Conservation (phyloP, 495 filamentous ascomycete genomes). For the Penicillium alfredii region DNA sequence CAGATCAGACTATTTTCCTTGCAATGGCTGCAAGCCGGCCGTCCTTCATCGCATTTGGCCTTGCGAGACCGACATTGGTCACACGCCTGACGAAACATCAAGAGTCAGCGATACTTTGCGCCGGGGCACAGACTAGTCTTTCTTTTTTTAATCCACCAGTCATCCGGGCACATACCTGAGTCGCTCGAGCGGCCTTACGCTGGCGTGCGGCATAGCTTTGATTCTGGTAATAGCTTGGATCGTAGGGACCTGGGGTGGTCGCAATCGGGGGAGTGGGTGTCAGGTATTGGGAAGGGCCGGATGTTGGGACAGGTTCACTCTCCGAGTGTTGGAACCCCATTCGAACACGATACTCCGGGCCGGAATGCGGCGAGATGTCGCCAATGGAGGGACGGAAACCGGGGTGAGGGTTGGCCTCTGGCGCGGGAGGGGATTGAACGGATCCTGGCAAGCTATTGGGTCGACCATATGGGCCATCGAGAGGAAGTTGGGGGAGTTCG, state of each 20-base stretch:
- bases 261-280: constrained; percentile 19
- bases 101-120: constrained; percentile 1
- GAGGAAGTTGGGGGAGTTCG: constrained; percentile 37
- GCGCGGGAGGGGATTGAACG: constrained; percentile 21
- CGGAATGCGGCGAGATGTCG: constrained; percentile 32
- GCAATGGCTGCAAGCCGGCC: constrained; percentile 54
- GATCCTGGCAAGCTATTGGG: constrained; percentile 30
- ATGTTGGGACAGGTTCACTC: constrained; percentile 23
- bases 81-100: constrained; percentile 41
- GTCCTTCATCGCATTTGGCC: constrained; percentile 59
- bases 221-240: constrained; percentile 28
- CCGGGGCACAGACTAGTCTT: too few relatives aligned
- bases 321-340: constrained; percentile 32
- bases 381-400: constrained; percentile 31
- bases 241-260: constrained; percentile 26
- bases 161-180: constrained; percentile 36
- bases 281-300: constrained; percentile 28
- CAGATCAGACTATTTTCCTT: constrained; percentile 50
- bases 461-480: constrained; percentile 33
- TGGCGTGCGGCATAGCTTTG: constrained; percentile 33
- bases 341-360: constrained; percentile 34
- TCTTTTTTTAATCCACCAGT: too few relatives aligned
- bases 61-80: constrained; percentile 57
- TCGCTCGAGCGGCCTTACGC: constrained; percentile 38
- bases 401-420: constrained; percentile 17